phyloP scores from a whole-genome alignment of 441 rosid species.

The Jatropha podagrica region DNA sequence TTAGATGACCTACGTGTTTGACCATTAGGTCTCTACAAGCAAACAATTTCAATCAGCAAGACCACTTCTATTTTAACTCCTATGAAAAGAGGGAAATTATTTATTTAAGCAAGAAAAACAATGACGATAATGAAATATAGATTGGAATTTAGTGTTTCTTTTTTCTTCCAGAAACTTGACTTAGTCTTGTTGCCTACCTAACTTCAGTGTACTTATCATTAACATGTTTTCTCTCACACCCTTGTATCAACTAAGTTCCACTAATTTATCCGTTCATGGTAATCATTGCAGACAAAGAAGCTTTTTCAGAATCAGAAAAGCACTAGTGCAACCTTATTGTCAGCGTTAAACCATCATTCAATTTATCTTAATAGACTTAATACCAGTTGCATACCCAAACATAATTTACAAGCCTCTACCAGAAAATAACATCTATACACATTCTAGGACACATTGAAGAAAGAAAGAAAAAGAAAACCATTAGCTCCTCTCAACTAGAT shows the following conservation, averaged over 20 bases:
- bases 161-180: background rate
- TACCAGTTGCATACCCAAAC: background rate
- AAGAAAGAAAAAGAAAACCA: background rate
- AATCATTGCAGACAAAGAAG: background rate
- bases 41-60: slow-evolving; percentile 31
- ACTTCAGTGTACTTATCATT: background rate
- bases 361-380: background rate
- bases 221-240: background rate
- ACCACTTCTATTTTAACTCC: slow-evolving; percentile 10
- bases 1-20: slow-evolving; percentile 52
- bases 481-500: background rate
- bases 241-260: background rate
- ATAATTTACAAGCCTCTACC: background rate
- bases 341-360: background rate
- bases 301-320: background rate
- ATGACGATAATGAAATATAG: background rate
- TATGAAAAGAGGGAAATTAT: background rate
- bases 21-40: slow-evolving; percentile 39
- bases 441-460: background rate
- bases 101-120: background rate
- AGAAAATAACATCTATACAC: background rate
- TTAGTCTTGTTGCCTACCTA: background rate
- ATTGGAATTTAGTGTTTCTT: too few species aligned
- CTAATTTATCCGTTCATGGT: background rate
- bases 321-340: background rate